phyloP scores from a whole-genome alignment of 495 filamentous ascomycete species.

The Letharia lupina region DNA sequence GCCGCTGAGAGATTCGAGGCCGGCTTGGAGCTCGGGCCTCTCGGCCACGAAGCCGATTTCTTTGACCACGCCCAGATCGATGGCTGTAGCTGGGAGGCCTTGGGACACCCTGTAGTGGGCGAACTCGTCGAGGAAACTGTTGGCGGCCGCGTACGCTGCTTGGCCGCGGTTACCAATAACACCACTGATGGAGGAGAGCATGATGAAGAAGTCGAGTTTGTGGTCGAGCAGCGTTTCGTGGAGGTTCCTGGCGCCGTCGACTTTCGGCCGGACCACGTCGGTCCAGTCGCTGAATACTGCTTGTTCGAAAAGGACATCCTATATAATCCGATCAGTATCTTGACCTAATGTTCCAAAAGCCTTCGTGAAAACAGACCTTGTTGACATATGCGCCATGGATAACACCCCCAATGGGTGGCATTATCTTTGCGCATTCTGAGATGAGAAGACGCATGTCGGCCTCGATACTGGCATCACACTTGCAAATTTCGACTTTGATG shows the following conservation, averaged over 20 bases:
- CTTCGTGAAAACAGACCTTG: slow-evolving; percentile 18
- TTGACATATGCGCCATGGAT: slow-evolving; percentile 36
- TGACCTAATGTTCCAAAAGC: too few species aligned
- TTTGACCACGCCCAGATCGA: slow-evolving; percentile 49
- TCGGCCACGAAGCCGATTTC: slow-evolving; percentile 41
- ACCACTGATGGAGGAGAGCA: slow-evolving; percentile 29
- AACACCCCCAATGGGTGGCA: slow-evolving; percentile 33
- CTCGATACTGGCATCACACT: slow-evolving; percentile 32
- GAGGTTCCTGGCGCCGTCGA: slow-evolving; percentile 20
- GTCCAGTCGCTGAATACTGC: slow-evolving; percentile 23
- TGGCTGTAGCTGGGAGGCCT: slow-evolving; percentile 32
- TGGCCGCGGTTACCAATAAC: slow-evolving; percentile 24
- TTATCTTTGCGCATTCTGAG: neutral
- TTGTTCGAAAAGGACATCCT: too few species aligned
- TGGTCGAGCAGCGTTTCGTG: slow-evolving; percentile 13
- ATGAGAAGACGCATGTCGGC: slow-evolving; percentile 26
- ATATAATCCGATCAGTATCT: too few species aligned
- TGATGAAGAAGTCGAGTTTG: slow-evolving; percentile 33
- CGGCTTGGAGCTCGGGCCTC: slow-evolving; percentile 4
- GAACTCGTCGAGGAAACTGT: slow-evolving; percentile 29
- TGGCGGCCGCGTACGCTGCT: slow-evolving; percentile 28
- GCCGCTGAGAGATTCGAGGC: slow-evolving; percentile 24
- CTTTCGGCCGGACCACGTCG: slow-evolving; percentile 23
- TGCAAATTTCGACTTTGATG: slow-evolving; percentile 20
- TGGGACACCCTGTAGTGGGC: slow-evolving; percentile 23